These are phyloP conservation scores for Fusarium nygamai DNA, from an alignment of 2,329 filamentous ascomycete genomes.

Conservation along the genomic window DNA sequence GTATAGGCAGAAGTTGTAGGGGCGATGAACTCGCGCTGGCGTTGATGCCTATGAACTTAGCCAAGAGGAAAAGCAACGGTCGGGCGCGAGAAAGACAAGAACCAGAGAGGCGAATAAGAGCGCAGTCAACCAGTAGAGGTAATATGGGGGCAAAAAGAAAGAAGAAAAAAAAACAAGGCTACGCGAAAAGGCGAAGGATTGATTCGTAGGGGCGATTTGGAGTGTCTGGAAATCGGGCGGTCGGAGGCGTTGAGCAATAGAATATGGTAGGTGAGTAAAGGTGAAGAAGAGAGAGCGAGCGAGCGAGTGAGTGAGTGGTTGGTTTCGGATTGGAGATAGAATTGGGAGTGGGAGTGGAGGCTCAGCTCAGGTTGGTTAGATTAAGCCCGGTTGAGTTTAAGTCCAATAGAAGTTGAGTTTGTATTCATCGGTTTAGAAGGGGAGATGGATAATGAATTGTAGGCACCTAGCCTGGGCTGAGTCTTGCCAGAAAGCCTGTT, in stretches of 20 bases:
- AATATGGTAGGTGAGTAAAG: slow-evolving; percentile 5
- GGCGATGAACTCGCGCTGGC: slow-evolving; percentile 43
- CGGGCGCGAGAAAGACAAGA: slow-evolving; percentile 22
- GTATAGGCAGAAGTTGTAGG: slow-evolving; percentile 28
- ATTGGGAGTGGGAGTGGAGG: slow-evolving; percentile 32
- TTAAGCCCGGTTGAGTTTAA: slow-evolving; percentile 3
- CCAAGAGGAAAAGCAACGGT: slow-evolving; percentile 18
- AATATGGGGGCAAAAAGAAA: slow-evolving; percentile 5
- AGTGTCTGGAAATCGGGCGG: slow-evolving; percentile 13
- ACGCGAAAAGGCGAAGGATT: slow-evolving; percentile 11
- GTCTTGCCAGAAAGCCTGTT: slow-evolving; percentile 38
- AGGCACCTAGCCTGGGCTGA: slow-evolving; percentile 5
- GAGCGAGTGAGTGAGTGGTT: neutral
- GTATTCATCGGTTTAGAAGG: slow-evolving; percentile 1
- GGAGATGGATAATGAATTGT: slow-evolving; percentile 23
- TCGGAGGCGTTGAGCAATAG: slow-evolving; percentile 28
- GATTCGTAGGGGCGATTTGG: slow-evolving; percentile 11
- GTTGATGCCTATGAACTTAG: slow-evolving; percentile 27
- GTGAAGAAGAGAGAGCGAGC: slow-evolving; percentile 3
- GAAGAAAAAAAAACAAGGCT: slow-evolving; percentile 10
- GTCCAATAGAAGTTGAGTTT: neutral
- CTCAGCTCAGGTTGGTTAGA: slow-evolving; percentile 10
- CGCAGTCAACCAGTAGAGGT: slow-evolving; percentile 4
- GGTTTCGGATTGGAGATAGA: slow-evolving; percentile 27
- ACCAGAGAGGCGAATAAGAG: slow-evolving; percentile 25